Evolutionary conservation across 768 basidiomycete genomes (phyloP), one percentile per base, ranked within the genome.

Genomic region (Phanerochaete sordida): DNA sequence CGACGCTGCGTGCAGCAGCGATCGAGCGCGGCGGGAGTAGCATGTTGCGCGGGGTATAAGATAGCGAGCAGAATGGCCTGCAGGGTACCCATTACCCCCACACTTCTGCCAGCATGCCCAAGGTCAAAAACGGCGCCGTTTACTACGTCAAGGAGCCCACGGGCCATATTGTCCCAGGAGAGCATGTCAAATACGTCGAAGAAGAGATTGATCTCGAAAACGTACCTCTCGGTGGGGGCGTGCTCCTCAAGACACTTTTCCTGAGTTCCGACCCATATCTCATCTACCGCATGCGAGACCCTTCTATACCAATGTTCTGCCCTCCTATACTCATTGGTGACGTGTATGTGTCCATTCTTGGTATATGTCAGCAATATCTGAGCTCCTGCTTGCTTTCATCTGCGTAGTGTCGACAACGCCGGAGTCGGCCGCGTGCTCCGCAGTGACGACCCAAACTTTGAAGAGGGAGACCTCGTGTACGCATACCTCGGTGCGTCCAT

Each of bases 221-320:
- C 39, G 60, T 58, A 2, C 63, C 63, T 5, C 63, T 64, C 47
- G 61, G 61, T 43, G 66, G 66, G 35, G 68, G 68, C 23, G 51
- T 64, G 19, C 60, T 67, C 26, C 19, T 65, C 47, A 64, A 69
- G 58, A 62, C 62, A 2, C 39, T 69, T 33, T 39, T 30, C 24
- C 50, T 69, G 2, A 57, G 58, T 28, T 56, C 54, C 43, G 68
- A 69, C 44, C 64, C 66, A 9, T 65, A 67, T 51, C 54, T 65
- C 39, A 56, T 62, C 31, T 50, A 52, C 26, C 47, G 60, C 35
- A 63, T 68, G 62, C 54, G 58, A 3, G 64, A 60, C 23, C 49
- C 59, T 1, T 27, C 2, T 19, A 39, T 57, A 2, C 12, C 24
- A 1, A 55, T 48, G 51, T 62, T 62, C 57, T 48, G 37, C 46